A percentile compares a stretch with the other conserved stretches of the same genome.
phyloP scores from a whole-genome alignment of 768 basidiomycete species.

The Mycena rebaudengoi region DNA sequence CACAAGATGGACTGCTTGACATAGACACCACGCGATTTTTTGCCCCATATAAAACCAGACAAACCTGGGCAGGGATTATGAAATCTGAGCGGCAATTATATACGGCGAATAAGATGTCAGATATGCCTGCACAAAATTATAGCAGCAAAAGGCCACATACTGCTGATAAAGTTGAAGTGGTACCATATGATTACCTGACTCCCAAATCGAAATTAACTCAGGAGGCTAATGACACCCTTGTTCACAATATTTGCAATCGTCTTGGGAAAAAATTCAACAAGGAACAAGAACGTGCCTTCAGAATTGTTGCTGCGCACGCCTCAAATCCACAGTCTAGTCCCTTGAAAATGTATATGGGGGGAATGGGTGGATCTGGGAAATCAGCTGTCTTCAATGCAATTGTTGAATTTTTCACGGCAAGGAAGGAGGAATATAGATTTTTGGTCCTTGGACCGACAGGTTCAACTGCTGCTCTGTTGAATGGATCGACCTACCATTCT shows the following conservation, averaged over 20 bases:
- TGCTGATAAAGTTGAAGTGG: conserved; percentile 4
- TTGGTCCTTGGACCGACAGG: conserved; percentile 43
- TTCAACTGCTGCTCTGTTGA: conserved; percentile 38
- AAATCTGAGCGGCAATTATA: background rate
- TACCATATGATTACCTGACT: conserved; percentile 15
- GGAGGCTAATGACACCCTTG: background rate
- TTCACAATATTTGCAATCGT: background rate
- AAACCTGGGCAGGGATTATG: background rate
- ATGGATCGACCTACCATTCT: conserved; percentile 48
- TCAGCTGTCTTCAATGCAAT: conserved; percentile 36
- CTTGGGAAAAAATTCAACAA: conserved; percentile 37
- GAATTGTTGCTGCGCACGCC: conserved; percentile 36
- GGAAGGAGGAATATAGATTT: conserved; percentile 32
- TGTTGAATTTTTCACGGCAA: conserved; percentile 27
- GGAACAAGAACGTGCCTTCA: conserved; percentile 42
- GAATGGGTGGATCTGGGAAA: conserved; percentile 45
- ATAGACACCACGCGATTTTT: background rate
- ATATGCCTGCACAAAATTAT: background rate
- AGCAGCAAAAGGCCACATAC: background rate
- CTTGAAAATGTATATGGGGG: conserved; percentile 42
- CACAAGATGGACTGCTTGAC: background rate
- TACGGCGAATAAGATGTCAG: background rate
- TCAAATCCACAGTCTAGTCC: conserved; percentile 3
- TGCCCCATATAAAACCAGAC: background rate
- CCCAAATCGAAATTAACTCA: background rate